These are phyloP conservation scores for Penicillium italicum DNA, from an alignment of 2,329 filamentous ascomycete genomes.

Conservation along the genomic window DNA sequence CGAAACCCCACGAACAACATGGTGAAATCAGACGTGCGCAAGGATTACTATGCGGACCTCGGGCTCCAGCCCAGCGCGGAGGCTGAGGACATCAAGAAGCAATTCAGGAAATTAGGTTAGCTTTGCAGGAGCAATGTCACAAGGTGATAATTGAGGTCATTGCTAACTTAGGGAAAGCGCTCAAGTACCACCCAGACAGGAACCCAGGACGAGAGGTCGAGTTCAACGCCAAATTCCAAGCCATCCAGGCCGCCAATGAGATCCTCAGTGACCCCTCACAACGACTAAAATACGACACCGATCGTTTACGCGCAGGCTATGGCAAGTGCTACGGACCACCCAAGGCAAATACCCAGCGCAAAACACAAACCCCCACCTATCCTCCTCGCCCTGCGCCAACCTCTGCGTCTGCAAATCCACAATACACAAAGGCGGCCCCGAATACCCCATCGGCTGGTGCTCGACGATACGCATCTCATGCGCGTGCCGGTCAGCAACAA, in stretches of 20 bases:
- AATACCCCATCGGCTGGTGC: conserved; percentile 37
- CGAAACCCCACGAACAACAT: conserved; percentile 46
- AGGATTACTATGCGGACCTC: conserved; percentile 83
- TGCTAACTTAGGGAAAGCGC: conserved; percentile 49
- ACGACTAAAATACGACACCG: conserved; percentile 61
- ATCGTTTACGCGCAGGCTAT: conserved; percentile 51
- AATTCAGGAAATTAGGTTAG: conserved; percentile 77
- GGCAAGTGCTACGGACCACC: conserved; percentile 34
- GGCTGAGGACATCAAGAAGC: conserved; percentile 74
- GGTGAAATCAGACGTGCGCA: conserved; percentile 64
- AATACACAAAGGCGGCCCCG: conserved; percentile 22
- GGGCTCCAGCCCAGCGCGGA: conserved; percentile 66
- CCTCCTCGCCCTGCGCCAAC: conserved; percentile 26
- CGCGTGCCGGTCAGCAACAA: conserved; percentile 39
- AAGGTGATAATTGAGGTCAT: no score
- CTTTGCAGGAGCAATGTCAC: background rate
- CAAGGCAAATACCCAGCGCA: conserved; percentile 29
- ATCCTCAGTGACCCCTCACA: conserved; percentile 61
- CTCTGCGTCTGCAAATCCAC: conserved; percentile 16
- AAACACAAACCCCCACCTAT: conserved; percentile 25
- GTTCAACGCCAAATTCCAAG: conserved; percentile 76
- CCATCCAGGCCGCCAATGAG: conserved; percentile 82
- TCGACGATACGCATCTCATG: conserved; percentile 41
- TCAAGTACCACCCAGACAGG: conserved; percentile 84
- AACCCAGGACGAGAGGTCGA: conserved; percentile 79